Conservation (phyloP, 495 filamentous ascomycete species). For the Xylaria grammica region DNA sequence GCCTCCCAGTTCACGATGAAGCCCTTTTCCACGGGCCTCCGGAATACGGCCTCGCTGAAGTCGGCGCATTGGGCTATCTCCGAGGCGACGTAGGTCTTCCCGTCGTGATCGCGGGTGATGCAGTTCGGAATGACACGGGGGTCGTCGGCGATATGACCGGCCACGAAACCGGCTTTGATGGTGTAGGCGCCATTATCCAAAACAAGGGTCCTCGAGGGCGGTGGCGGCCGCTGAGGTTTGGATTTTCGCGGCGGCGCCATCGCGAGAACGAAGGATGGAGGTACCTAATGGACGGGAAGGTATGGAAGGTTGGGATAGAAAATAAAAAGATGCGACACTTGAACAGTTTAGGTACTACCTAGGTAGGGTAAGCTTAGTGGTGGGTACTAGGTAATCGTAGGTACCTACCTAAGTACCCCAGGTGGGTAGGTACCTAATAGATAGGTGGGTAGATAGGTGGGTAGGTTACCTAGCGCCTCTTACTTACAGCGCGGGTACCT, state of each 20-base stretch:
- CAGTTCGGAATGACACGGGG: constrained; percentile 85
- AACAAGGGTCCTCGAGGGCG: constrained; percentile 74
- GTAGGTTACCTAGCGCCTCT: too few relatives aligned
- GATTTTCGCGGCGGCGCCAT: constrained; percentile 55
- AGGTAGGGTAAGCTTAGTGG: too few relatives aligned
- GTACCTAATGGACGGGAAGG: too few relatives aligned
- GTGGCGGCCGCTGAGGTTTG: constrained; percentile 44
- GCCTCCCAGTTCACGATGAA: constrained; percentile 97
- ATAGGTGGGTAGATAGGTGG: too few relatives aligned
- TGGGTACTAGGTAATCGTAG: too few relatives aligned
- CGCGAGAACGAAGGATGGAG: too few relatives aligned
- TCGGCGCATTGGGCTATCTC: constrained; percentile 83
- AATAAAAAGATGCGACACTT: too few relatives aligned
- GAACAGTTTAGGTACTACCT: too few relatives aligned
- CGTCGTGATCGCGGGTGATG: constrained; percentile 81
- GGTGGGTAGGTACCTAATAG: too few relatives aligned
- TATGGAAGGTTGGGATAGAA: too few relatives aligned
- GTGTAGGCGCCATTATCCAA: constrained; percentile 94
- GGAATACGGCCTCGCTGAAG: constrained; percentile 86
- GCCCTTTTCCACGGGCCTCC: constrained; percentile 92
- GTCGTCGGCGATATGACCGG: constrained; percentile 44
- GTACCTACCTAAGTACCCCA: too few relatives aligned
- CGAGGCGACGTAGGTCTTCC: constrained; percentile 75
- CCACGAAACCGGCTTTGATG: constrained; percentile 88
- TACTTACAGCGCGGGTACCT: too few relatives aligned